Evolutionary conservation across 495 filamentous ascomycete species (phyloP), one percentile per base, ranked within the genome.

Genomic region (Penicillium pancosmium): DNA sequence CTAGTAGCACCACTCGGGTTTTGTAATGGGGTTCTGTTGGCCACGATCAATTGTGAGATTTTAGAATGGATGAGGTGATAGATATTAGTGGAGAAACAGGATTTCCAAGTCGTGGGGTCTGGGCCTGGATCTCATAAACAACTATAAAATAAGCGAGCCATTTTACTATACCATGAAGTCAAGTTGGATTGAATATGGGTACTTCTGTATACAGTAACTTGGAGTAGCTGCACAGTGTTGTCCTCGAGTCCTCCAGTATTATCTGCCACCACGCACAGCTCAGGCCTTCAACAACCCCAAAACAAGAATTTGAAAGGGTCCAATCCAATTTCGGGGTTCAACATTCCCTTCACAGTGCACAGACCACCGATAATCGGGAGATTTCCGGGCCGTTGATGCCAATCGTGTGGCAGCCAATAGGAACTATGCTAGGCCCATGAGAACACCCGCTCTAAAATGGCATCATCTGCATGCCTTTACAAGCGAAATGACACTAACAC

Each of bases 391-490:
- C 41, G 41, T 44, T 44, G 41, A 44, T 44, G 41, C 16, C n/a
- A 19, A 44, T 18, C n/a, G 15, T 7, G 41, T 21, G n/a, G 5
- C 16, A 44, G 21, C 46, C 23, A 23, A 48, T 48, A 13, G 21
- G 21, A 27, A 6, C 23, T 12, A 38, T 25, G 18, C 1, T 27
- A 27, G 4, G 8, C 5, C 11, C 21, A 48, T 48, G 46, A 48
- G 46, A 48, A 48, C 19, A 48, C 21, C 19, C 11, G 19, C 19
- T 27, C 46, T 48, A 48, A 48, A 48, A 48, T 48, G 18, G 46
- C 46, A 48, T 27, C 46, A 48, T 48, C 18, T 44, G 41, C 46
- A 31, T 46, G n/a, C 23, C 15, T 48, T 27, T 48, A 44, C 41
- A 44, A 44, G 41, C 41, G 41, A 44, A 19, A 44, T 19, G n/a